A percentile compares a stretch with the other conserved stretches of the same genome.
These are phyloP conservation scores for Cutaneotrichosporon sp. DNA, from an alignment of 1,284 basidiomycete species.

Conservation along the genomic window DNA sequence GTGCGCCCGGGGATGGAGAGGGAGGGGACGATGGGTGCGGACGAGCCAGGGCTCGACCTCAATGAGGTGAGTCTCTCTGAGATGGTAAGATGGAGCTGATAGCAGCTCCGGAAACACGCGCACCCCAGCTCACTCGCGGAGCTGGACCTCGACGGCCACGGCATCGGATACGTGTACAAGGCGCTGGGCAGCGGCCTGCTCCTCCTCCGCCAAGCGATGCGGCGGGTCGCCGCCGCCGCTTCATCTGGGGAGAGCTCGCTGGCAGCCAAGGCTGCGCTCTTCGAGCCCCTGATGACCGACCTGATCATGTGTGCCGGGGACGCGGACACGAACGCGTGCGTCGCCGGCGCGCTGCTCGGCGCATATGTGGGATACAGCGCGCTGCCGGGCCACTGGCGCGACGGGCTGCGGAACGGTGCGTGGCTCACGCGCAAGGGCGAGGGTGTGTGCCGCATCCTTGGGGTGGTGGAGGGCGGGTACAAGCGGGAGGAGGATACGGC, in stretches of 20 bases:
- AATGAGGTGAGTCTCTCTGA: constrained; percentile 17
- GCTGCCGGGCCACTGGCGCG: constrained; percentile 17
- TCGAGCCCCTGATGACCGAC: constrained; percentile 20
- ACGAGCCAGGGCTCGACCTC: constrained; percentile 8
- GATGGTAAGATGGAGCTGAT: neutral
- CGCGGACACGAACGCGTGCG: constrained; percentile 24
- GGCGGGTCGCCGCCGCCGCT: neutral
- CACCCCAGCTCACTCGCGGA: constrained; percentile 1
- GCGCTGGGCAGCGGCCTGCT: constrained; percentile 13
- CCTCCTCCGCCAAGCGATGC: constrained; percentile 16
- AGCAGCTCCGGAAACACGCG: constrained; percentile 9
- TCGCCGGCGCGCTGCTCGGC: constrained; percentile 22
- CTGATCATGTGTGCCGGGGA: constrained; percentile 21
- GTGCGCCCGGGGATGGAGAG: neutral
- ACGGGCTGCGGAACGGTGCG: constrained; percentile 9
- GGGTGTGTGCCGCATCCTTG: constrained; percentile 10
- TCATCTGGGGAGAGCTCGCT: neutral
- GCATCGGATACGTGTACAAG: constrained; percentile 27
- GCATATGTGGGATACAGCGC: constrained; percentile 18
- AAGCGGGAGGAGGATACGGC: constrained; percentile 11
- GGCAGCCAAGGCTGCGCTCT: neutral
- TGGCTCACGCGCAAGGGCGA: constrained; percentile 18
- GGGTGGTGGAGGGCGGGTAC: constrained; percentile 10
- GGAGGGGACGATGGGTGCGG: constrained; percentile 7
- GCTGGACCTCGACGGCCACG: constrained; percentile 16